Base-by-base conservation (phyloP, 1,284 basidiomycete species). In the Inonotus hispidus region DNA sequence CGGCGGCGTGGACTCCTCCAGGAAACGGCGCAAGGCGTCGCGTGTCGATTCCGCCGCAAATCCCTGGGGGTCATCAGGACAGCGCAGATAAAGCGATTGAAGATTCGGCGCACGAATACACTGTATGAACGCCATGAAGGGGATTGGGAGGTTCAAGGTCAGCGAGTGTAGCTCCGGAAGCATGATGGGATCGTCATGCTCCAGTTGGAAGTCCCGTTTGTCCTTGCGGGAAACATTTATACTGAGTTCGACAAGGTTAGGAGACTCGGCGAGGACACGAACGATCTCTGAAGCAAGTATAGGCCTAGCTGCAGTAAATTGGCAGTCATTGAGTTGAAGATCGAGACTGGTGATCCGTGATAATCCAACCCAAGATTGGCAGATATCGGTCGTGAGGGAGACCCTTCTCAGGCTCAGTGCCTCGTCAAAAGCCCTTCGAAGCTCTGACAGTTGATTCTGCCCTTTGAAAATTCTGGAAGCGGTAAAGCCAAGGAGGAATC, bases 41-140 rank as follows among this genome's bases (percentile, higher is more conserved):
- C 74, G 77, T 47, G 74, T 74, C 19, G 73, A 69, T 45, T 73
- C 73, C 60, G 79, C 75, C 16, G 74, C 71, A 63, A 72, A 74
- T 38, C 76, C 68, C 23, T 71, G 58, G 45, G 76, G 71, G n/a
- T 78, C 64, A 32, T 76, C 74, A 43, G 71, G 72, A 52, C 69
- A 71, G 41, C 80, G 79, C 56, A 87, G 75, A 64, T 73, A 72
- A 27, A 88, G 76, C 53, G 65, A 67, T 39, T 66, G 72, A 19
- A 87, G 75, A 11, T 67, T 65, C 7, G 82, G 81, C 4, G 77
- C 68, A 23, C 68, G 69, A 46, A 85, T 66, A 67, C 78, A 74
- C 21, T 58, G 59, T 25, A 61, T 45, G 23, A 61, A 55, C 11
- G 29, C 29, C 59, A 64, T 60, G 38, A 56, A 58, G 37, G 49